These are phyloP conservation scores for Penicillium egyptiacum DNA, from an alignment of 495 filamentous ascomycete genomes.

Conservation along the genomic window DNA sequence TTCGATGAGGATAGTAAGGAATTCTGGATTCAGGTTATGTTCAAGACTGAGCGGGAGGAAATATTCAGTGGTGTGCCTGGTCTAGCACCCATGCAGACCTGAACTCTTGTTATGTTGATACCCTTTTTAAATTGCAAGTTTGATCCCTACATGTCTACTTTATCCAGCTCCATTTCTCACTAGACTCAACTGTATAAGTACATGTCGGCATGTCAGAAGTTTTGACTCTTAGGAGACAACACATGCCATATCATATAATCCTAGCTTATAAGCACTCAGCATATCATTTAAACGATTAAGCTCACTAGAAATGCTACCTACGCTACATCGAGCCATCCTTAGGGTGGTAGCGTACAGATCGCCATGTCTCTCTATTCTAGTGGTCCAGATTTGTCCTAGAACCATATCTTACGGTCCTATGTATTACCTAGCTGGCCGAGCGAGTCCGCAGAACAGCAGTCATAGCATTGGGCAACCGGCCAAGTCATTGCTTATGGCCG, in stretches of 20 bases:
- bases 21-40: conserved; percentile 98
- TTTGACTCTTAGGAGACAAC: no score
- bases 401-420: neutral
- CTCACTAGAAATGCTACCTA: no score
- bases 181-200: neutral
- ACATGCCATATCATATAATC: no score
- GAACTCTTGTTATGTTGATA: conserved; percentile 5
- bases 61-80: conserved; percentile 91
- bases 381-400: no score
- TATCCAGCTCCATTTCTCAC: neutral
- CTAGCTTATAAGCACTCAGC: no score
- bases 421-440: neutral
- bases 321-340: no score
- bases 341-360: no score
- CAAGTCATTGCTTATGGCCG: neutral
- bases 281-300: no score
- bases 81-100: conserved; percentile 59
- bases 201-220: no score
- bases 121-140: no score
- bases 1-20: conserved; percentile 97
- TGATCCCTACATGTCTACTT: neutral
- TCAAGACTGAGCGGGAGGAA: conserved; percentile 98
- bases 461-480: neutral
- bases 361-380: no score
- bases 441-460: neutral